Percentiles rank a stretch among this genome's conserved stretches.
Conservation (phyloP, 495 filamentous ascomycete species). For the Xylaria acuta region DNA sequence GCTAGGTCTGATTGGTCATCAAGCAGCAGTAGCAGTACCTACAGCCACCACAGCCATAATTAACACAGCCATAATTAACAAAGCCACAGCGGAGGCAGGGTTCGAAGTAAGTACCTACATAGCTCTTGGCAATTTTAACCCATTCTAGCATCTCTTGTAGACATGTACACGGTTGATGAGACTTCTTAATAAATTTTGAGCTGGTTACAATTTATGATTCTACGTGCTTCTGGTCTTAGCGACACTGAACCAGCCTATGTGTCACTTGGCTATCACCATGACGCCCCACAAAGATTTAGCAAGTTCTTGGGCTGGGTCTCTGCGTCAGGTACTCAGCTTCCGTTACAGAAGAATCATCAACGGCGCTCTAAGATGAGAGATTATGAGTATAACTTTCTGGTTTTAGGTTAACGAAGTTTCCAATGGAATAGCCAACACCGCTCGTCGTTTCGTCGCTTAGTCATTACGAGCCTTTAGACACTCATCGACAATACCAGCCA, state of each 20-base stretch:
- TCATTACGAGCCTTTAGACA: neutral
- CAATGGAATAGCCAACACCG: neutral
- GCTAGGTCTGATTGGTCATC: neutral
- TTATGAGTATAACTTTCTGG: neutral
- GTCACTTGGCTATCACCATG: too few relatives aligned
- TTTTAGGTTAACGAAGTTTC: neutral
- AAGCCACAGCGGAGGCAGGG: too few relatives aligned
- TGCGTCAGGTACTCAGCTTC: neutral
- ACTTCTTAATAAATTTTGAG: too few relatives aligned
- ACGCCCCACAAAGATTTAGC: too few relatives aligned
- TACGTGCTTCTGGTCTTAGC: too few relatives aligned
- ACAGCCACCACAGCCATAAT: slow-evolving; percentile 1
- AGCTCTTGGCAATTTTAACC: too few relatives aligned
- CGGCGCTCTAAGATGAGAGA: neutral
- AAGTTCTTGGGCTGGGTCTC: neutral
- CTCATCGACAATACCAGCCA: slow-evolving; percentile 45
- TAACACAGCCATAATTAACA: neutral
- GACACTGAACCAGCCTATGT: too few relatives aligned
- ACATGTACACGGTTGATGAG: too few relatives aligned
- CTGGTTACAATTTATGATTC: too few relatives aligned
- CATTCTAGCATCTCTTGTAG: too few relatives aligned
- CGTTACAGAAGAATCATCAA: neutral
- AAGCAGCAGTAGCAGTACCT: too few relatives aligned
- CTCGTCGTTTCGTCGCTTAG: neutral
- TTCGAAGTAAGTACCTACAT: too few relatives aligned